Evolutionary conservation across 371 early-diverging fungal species (phyloP).

Genomic region (Phascolomyces articulosus): DNA sequence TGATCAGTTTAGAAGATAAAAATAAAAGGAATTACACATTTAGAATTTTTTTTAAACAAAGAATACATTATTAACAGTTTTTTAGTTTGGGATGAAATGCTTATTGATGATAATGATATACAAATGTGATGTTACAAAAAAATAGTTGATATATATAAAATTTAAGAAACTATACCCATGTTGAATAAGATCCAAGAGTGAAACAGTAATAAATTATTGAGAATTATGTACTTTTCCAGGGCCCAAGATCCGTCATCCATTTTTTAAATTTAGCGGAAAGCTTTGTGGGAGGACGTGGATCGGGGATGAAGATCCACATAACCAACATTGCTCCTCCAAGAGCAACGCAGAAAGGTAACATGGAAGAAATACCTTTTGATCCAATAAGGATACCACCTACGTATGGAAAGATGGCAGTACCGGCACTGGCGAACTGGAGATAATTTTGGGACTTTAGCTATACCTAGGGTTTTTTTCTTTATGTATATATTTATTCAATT

Average conservation of each 20-base stretch:
- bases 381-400: conserved; percentile 24
- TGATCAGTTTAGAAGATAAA: too few species aligned
- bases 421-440: conserved; percentile 26
- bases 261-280: not conserved
- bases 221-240: not conserved
- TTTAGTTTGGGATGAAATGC: too few species aligned
- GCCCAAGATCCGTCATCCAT: not conserved
- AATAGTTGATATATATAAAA: too few species aligned
- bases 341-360: conserved; percentile 31
- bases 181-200: too few species aligned
- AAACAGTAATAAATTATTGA: not conserved
- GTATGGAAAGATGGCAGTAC: conserved; percentile 31
- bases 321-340: conserved; percentile 16
- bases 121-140: too few species aligned
- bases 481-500: not conserved
- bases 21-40: too few species aligned
- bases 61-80: too few species aligned
- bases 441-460: too few species aligned
- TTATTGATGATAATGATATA: too few species aligned
- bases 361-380: conserved; percentile 18
- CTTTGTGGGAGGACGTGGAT: conserved; percentile 11
- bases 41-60: too few species aligned
- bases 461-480: not conserved
- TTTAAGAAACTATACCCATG: too few species aligned
- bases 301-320: conserved; percentile 25